A percentile compares a stretch with the other conserved stretches of the same genome.
These are phyloP conservation scores for Terana coerulea DNA, from an alignment of 768 basidiomycete genomes.

Conservation along the genomic window DNA sequence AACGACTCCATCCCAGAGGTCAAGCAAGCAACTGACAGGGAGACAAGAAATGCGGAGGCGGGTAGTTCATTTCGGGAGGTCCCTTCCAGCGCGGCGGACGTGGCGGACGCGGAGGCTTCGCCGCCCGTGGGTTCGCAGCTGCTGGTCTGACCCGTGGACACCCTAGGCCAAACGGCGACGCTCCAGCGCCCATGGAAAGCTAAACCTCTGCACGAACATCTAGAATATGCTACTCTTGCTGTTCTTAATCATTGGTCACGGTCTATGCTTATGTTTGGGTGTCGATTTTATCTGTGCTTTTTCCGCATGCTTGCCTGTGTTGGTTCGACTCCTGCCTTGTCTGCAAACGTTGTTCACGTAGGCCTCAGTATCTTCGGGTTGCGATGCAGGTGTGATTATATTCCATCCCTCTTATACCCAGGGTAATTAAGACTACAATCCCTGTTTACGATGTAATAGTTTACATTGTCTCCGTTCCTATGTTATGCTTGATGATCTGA, in stretches of 20 bases:
- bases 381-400: not conserved
- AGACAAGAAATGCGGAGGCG: conserved; percentile 25
- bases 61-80: conserved; percentile 21
- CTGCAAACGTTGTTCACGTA: not conserved
- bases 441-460: not conserved
- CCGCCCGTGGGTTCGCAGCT: conserved; percentile 61
- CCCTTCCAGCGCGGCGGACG: conserved; percentile 44
- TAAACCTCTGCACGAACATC: not conserved
- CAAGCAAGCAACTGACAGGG: conserved; percentile 64
- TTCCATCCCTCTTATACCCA: conserved; percentile 7
- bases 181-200: conserved; percentile 9
- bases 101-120: conserved; percentile 52
- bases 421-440: conserved; percentile 11
- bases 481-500: not conserved
- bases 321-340: not conserved
- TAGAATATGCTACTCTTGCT: conserved; percentile 1
- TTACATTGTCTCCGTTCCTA: not conserved
- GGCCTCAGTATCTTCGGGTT: not conserved
- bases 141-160: conserved; percentile 53
- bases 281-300: not conserved
- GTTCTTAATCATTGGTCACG: not conserved
- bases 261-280: conserved; percentile 3
- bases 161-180: conserved; percentile 27
- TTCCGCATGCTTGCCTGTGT: not conserved
- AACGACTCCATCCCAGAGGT: conserved; percentile 65